Evolutionary conservation across 192 early-diverging fungal genomes (phyloP).

Genomic region (Coemansia sp.): DNA sequence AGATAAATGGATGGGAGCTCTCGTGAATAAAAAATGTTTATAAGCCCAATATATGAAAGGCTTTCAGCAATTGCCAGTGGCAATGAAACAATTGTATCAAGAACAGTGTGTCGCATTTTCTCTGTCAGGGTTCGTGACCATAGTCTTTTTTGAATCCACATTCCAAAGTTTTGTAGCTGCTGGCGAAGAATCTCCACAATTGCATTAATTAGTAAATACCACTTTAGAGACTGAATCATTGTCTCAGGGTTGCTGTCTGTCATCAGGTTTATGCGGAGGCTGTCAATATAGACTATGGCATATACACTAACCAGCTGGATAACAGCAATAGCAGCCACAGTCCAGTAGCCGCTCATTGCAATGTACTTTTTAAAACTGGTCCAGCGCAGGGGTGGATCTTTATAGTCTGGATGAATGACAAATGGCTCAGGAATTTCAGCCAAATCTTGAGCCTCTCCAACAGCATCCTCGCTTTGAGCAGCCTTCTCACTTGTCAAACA

Average conservation of each 20-base stretch:
- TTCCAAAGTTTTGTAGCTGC: conserved; percentile 12
- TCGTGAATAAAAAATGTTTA: neutral
- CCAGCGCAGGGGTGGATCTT: conserved; percentile 1
- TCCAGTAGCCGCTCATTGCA: conserved; percentile 18
- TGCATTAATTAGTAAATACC: conserved; percentile 27
- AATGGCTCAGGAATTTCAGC: neutral
- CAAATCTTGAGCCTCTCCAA: neutral
- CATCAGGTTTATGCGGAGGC: conserved; percentile 25
- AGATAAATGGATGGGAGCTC: neutral
- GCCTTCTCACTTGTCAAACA: neutral
- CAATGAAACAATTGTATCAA: conserved; percentile 5
- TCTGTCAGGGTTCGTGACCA: conserved; percentile 7
- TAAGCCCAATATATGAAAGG: neutral
- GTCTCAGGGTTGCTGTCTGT: conserved; percentile 26
- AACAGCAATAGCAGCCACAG: conserved; percentile 1
- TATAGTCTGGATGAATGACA: neutral
- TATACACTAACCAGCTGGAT: conserved; percentile 15
- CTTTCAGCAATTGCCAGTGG: conserved; percentile 19
- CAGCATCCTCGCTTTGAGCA: neutral
- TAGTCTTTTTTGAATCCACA: conserved; percentile 1
- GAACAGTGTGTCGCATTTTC: neutral
- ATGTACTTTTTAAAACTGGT: conserved; percentile 4
- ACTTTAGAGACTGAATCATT: conserved; percentile 22
- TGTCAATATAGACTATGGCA: conserved; percentile 17
- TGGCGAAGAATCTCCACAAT: conserved; percentile 6